Evolutionary conservation across 1,284 basidiomycete genomes (phyloP), one percentile per base, ranked within the genome.

Genomic region (Erythrobasidium hasegawianum): DNA sequence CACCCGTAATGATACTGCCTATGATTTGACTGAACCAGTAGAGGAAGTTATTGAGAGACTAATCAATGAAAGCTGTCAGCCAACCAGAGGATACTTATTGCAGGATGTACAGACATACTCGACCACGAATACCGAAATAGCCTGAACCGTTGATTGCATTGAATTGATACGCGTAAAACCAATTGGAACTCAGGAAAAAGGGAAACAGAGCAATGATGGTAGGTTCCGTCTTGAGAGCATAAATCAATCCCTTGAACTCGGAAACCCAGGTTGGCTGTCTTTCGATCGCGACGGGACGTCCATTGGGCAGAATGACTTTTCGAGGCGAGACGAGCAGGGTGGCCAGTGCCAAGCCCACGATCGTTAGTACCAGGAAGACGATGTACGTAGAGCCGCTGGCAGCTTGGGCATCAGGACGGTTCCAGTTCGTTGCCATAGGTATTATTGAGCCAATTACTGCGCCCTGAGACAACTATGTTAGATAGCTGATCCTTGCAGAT

Each of bases 391-490:
- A 33, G 27, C 61, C 61, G 29, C 41, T 47, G 18, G 61, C 61
- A 22, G 61, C 61, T 38, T 27, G 16, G 13, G 61, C 61, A 20
- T 41, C 54, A 20, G 53, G 53, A 14, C 40, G 50, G 43, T 64
- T 57, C 61, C 61, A 64, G 20, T 64, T 64, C 13, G 54, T 64
- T 1, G 61, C 61, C 38, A 64, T 41, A 10, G 86, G 81, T 43
- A 88, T 85, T 14, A 85, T 80, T 1, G 84, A 81, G 7, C 87
- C 87, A 33, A 88, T 56, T 20, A 64, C 54, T 4, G 62, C 55
- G 33, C 62, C 62, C 54, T 57, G 41, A 7, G 27, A 26, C 24
- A 13, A 10, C 20, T 43, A 22, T 24, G 13, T 5, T 10, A 33
- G 33, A 3, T 57, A 33, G 20, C 20, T 38, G n/a, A n/a, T n/a